Evolutionary conservation across 306 rosid species (phyloP).

Genomic region (Glycine soja): DNA sequence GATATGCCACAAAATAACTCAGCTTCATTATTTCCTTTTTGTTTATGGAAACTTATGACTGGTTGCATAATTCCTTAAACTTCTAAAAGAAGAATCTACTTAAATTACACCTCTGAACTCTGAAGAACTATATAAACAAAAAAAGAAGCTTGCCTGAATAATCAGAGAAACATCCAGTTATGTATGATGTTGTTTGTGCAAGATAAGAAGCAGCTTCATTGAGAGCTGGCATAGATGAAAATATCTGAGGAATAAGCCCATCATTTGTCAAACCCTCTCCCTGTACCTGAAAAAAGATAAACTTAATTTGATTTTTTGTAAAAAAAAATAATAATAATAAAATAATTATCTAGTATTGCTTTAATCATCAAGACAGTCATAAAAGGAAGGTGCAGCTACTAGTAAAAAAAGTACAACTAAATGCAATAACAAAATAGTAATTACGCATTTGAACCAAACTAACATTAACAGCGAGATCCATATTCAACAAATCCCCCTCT

Average conservation of each 20-base stretch:
- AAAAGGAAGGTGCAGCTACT: slow-evolving; percentile 22
- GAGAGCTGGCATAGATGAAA: slow-evolving; percentile 87
- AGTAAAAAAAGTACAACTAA: background rate
- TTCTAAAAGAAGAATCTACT: slow-evolving; percentile 27
- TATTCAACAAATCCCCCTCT: background rate
- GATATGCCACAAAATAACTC: slow-evolving; percentile 17
- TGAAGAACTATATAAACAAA: slow-evolving; percentile 32
- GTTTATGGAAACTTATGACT: slow-evolving; percentile 24
- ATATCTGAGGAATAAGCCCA: slow-evolving; percentile 78
- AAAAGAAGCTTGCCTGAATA: slow-evolving; percentile 67
- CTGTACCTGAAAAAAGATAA: slow-evolving; percentile 52
- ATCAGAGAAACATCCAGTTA: slow-evolving; percentile 85
- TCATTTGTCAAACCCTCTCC: slow-evolving; percentile 57
- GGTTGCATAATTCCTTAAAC: slow-evolving; percentile 31
- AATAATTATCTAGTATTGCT: slow-evolving; percentile 16
- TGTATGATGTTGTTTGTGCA: slow-evolving; percentile 84
- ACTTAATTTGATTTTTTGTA: background rate
- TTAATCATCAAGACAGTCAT: slow-evolving; percentile 28
- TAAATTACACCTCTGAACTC: slow-evolving; percentile 18
- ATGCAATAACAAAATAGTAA: slow-evolving; percentile 29
- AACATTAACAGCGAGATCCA: slow-evolving; percentile 15
- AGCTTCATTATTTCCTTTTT: slow-evolving; percentile 13
- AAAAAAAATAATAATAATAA: background rate
- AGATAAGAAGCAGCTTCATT: slow-evolving; percentile 90
- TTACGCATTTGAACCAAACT: slow-evolving; percentile 10